Percentiles rank a stretch among this genome's conserved stretches.
Conservation (phyloP, 352 stramenopile species). For the Globisporangium lucens region DNA sequence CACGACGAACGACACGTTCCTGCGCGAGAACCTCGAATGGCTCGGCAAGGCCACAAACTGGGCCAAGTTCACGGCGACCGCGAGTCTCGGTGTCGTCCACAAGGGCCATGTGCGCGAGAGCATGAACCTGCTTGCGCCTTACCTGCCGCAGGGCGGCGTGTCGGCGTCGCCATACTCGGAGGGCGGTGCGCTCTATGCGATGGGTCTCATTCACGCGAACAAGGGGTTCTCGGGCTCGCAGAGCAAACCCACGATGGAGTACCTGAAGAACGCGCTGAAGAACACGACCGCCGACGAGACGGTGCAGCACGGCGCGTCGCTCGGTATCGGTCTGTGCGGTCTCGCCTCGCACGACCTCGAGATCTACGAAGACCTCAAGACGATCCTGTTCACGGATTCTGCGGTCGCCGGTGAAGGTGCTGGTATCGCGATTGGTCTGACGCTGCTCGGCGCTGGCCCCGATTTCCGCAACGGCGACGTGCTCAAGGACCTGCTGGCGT, state of each 20-base stretch:
- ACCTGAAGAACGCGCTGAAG: conserved; percentile 79
- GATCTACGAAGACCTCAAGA: conserved; percentile 97
- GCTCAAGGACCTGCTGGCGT: conserved; percentile 95
- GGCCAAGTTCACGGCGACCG: conserved; percentile 99
- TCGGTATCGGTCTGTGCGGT: conserved; percentile 96
- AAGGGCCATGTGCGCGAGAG: conserved; percentile 97
- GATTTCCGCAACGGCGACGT: conserved; percentile 82
- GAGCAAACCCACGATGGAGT: conserved; percentile 82
- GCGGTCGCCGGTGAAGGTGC: conserved; percentile 97
- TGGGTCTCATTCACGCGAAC: conserved; percentile 98
- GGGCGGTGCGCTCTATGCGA: conserved; percentile 96
- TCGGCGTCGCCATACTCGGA: conserved; percentile 95
- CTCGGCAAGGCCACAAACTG: conserved; percentile 99
- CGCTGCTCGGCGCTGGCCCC: conserved; percentile 93
- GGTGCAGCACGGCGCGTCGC: conserved; percentile 96
- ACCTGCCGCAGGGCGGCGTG: conserved; percentile 91
- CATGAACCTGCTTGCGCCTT: conserved; percentile 97
- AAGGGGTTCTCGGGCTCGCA: conserved; percentile 88
- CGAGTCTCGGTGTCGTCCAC: conserved; percentile 98
- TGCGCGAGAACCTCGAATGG: conserved; percentile 99
- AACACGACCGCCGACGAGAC: conserved; percentile 93
- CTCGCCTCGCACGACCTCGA: conserved; percentile 94
- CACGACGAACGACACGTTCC: conserved; percentile 97
- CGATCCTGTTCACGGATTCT: conserved; percentile 97
- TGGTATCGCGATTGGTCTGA: conserved; percentile 97